A percentile compares a stretch with the other conserved stretches of the same genome.
These are phyloP conservation scores for Alopecurus myosuroides DNA, from an alignment of 176 grass and related monocot species.

Conservation along the genomic window DNA sequence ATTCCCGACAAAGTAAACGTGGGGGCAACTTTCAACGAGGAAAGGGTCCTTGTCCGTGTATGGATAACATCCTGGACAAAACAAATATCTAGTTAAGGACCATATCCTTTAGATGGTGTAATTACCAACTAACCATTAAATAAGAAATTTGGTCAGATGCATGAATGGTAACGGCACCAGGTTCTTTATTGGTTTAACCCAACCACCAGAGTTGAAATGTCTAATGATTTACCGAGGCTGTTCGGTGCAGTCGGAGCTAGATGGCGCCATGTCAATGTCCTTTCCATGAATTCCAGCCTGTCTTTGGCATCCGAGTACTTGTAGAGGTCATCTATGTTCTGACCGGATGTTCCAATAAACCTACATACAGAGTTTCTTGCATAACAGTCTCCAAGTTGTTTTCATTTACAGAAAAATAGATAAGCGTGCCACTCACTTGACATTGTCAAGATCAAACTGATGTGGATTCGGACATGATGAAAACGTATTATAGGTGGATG, in stretches of 20 bases:
- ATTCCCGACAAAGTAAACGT: conserved; percentile 93
- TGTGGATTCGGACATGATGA: conserved; percentile 90
- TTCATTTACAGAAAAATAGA: background rate
- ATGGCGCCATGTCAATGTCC: conserved; percentile 88
- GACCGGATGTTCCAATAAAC: conserved; percentile 92
- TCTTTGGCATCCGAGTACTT: conserved; percentile 91
- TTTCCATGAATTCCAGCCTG: conserved; percentile 87
- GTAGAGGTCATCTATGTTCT: conserved; percentile 89
- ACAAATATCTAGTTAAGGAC: conserved; percentile 10
- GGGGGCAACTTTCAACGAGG: conserved; percentile 84
- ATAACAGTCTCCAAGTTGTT: conserved; percentile 9
- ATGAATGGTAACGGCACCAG: background rate
- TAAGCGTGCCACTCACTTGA: conserved; percentile 51
- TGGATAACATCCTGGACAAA: conserved; percentile 79
- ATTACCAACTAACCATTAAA: background rate
- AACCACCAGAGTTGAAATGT: background rate
- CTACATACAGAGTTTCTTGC: conserved; percentile 30
- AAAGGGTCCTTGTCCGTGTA: conserved; percentile 98
- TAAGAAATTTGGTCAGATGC: background rate
- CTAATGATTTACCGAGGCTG: conserved; percentile 58
- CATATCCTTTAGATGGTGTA: background rate
- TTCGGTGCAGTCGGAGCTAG: conserved; percentile 96
- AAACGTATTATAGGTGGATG: conserved; percentile 85
- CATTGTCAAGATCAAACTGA: conserved; percentile 82
- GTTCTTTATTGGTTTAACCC: background rate